Evolutionary conservation across 495 filamentous ascomycete species (phyloP), one percentile per base, ranked within the genome.

Genomic region (Entonaema liquescens): DNA sequence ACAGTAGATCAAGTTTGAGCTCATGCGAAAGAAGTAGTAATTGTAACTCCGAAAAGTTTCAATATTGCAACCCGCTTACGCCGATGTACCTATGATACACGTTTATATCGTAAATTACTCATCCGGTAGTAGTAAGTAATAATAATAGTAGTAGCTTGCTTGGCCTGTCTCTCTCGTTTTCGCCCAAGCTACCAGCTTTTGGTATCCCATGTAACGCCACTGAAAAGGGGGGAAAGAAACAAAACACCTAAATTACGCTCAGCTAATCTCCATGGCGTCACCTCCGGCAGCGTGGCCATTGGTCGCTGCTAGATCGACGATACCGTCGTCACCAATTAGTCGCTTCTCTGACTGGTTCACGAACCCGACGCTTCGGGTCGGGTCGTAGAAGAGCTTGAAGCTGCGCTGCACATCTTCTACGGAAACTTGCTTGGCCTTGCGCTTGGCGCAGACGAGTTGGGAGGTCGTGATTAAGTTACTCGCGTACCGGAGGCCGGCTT

Each of bases 401-500:
- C 93, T 95, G 59, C 94, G 87, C 83, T 97, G 91, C 28, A 99
- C 94, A 77, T 99, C 96, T 44, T 92, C 87, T 57, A 95, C 85
- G 69, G 87, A 88, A 52, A 99, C 91, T 75, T 95, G 90, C 68
- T 86, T 87, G 29, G 88, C 89, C 70, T 89, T 89, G 62, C 94
- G 85, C 86, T 98, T 98, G 47, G 84, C 81, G 79, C 72, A 85
- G 59, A 98, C 85, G 13, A 98, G 86, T 76, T 93, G 88, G 5
- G 93, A 93, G 1, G 96, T 98, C 6, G 92, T 97, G 81, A 99
- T 97, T 21, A 98, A 89, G 75, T 98, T 97, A 82, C 93, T 94
- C 3, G 92, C 94, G 77, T 99, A 99, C 58, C 95, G 85, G 17
- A 99, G 85, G 31, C 95, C 94, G 6, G 93, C 90, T 79, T 99